phyloP scores from a whole-genome alignment of 176 grass and related monocot species.

The Elymus sibiricus region DNA sequence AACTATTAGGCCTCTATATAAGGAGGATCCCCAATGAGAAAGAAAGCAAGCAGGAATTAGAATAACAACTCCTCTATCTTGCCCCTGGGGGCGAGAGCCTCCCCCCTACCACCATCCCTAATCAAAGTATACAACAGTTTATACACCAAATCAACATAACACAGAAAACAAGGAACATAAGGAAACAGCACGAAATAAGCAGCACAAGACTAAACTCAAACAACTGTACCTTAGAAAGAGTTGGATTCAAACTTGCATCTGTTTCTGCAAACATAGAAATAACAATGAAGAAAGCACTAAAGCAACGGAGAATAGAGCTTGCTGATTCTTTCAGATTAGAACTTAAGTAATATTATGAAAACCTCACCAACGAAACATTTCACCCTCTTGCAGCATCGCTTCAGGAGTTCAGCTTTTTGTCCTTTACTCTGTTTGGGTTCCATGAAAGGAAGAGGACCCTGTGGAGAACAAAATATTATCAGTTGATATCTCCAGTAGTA shows the following conservation, averaged over 20 bases:
- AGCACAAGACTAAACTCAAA: slow-evolving; percentile 12
- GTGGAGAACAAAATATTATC: not conserved
- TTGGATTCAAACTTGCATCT: slow-evolving; percentile 49
- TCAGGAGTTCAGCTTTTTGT: slow-evolving; percentile 37
- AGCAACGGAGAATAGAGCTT: not conserved
- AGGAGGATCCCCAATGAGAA: not conserved
- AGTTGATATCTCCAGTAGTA: not conserved
- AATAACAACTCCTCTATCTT: not conserved
- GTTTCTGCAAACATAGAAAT: slow-evolving; percentile 42
- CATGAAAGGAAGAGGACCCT: slow-evolving; percentile 56
- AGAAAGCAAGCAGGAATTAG: not conserved
- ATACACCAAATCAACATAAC: not conserved
- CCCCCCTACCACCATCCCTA: not conserved
- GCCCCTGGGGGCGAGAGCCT: not conserved
- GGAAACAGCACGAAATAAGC: not conserved
- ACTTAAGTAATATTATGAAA: slow-evolving; percentile 2
- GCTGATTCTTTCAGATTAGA: not conserved
- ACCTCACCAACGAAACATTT: slow-evolving; percentile 57
- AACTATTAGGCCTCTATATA: not conserved
- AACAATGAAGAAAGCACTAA: slow-evolving; percentile 6
- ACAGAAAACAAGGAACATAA: not conserved
- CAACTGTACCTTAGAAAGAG: slow-evolving; percentile 40
- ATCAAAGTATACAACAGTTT: not conserved
- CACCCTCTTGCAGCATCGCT: slow-evolving; percentile 50
- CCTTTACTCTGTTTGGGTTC: slow-evolving; percentile 30